phyloP scores from a whole-genome alignment of 257 asterid genomes.

The Parsonsia alboflavescens region DNA sequence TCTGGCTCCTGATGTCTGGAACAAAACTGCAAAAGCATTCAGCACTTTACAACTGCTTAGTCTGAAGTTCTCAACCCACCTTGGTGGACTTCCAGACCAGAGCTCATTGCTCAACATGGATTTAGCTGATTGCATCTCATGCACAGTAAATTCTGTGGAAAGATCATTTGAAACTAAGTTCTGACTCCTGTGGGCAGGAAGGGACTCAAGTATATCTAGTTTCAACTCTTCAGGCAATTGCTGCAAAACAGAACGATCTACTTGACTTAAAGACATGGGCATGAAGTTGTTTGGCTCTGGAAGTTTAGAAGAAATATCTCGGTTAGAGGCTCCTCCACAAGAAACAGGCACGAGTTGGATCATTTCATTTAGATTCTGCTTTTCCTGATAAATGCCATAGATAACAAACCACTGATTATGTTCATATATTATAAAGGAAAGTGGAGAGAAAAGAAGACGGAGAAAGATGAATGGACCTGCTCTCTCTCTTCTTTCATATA shows the following conservation, averaged over 20 bases:
- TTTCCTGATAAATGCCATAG: conserved; percentile 25
- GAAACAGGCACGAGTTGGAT: conserved; percentile 20
- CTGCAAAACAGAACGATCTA: conserved; percentile 70
- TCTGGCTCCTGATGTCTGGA: conserved; percentile 34
- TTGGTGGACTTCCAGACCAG: conserved; percentile 81
- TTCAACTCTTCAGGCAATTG: conserved; percentile 82
- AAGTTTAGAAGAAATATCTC: conserved; percentile 23
- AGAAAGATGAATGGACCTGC: conserved; percentile 16
- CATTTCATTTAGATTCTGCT: conserved; percentile 29
- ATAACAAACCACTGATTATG: conserved; percentile 4
- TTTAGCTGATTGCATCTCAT: conserved; percentile 26
- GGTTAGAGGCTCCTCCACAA: conserved; percentile 12
- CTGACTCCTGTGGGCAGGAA: conserved; percentile 59
- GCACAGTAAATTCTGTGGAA: conserved; percentile 28
- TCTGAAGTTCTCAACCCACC: conserved; percentile 70
- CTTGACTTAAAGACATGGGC: conserved; percentile 92
- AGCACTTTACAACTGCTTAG: conserved; percentile 39
- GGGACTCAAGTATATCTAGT: conserved; percentile 63
- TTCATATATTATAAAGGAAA: not conserved
- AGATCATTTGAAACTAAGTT: conserved; percentile 29
- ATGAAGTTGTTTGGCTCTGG: conserved; percentile 35
- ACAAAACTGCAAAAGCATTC: conserved; percentile 43
- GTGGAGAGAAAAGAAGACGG: not conserved
- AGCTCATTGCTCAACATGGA: conserved; percentile 37
- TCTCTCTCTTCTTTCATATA: not conserved